These are phyloP conservation scores for Cylindrotheca closterium DNA, from an alignment of 108 stramenopile species.

Conservation along the genomic window DNA sequence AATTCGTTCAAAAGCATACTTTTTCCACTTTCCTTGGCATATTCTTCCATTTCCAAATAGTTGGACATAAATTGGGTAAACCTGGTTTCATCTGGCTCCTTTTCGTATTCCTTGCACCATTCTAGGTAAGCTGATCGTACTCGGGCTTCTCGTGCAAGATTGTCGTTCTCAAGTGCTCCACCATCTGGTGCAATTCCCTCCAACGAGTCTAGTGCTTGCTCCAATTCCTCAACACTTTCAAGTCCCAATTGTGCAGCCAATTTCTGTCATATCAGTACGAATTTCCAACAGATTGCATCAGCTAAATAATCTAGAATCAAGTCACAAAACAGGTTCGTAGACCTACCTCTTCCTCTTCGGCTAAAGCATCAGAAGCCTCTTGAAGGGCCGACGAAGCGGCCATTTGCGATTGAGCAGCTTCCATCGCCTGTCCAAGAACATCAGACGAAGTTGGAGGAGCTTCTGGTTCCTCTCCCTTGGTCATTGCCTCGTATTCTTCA, in stretches of 20 bases:
- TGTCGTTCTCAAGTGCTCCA: constrained; percentile 53
- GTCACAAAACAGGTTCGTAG: not conserved
- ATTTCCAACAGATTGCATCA: not conserved
- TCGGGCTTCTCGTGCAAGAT: constrained; percentile 80
- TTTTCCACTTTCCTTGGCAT: constrained; percentile 70
- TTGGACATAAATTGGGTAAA: constrained; percentile 74
- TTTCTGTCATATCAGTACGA: constrained; percentile 28
- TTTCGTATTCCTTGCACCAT: constrained; percentile 84
- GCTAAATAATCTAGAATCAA: not conserved
- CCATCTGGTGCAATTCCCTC: constrained; percentile 79
- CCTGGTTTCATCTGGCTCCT: constrained; percentile 63
- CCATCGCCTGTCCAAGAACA: constrained; percentile 63
- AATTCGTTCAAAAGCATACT: constrained; percentile 79
- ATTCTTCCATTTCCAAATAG: constrained; percentile 85
- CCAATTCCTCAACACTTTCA: constrained; percentile 80
- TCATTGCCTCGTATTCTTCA: constrained; percentile 60
- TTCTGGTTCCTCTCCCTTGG: constrained; percentile 28
- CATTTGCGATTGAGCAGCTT: constrained; percentile 68
- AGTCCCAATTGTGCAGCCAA: constrained; percentile 73
- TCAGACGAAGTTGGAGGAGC: constrained; percentile 34
- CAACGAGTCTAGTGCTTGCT: constrained; percentile 71
- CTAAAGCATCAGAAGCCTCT: constrained; percentile 82
- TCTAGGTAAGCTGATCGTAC: constrained; percentile 80
- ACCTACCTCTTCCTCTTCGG: constrained; percentile 83
- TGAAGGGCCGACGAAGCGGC: constrained; percentile 69